Evolutionary conservation across 2,329 filamentous ascomycete species (phyloP).

Genomic region (Hymenoscyphus repandus): DNA sequence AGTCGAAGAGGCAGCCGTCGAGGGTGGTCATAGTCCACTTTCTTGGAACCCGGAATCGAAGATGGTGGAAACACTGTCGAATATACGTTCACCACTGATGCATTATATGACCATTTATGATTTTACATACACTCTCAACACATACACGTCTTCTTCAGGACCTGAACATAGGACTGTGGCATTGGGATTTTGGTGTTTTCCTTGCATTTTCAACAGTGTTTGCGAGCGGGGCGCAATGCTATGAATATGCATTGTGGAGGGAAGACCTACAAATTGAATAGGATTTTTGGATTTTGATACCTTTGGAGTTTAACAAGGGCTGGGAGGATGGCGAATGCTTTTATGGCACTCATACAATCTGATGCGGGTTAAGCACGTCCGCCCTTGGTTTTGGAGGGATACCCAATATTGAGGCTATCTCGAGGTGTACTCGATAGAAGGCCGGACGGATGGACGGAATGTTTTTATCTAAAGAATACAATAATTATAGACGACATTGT

Average conservation of each 20-base stretch:
- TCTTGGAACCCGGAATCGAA: neutral
- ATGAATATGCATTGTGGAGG: conserved; percentile 4
- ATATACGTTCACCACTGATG: conserved; percentile 23
- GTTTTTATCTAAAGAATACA: neutral
- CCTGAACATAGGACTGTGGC: conserved; percentile 12
- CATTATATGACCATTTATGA: conserved; percentile 23
- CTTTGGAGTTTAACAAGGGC: conserved; percentile 22
- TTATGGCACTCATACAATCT: neutral
- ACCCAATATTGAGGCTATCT: neutral
- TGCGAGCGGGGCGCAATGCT: neutral
- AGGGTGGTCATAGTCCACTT: conserved; percentile 21
- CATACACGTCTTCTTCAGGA: conserved; percentile 9
- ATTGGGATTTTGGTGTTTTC: conserved; percentile 3
- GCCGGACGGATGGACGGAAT: neutral
- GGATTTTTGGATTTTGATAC: conserved; percentile 26
- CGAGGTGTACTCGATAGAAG: neutral
- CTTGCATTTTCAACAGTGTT: conserved; percentile 1
- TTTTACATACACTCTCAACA: conserved; percentile 16
- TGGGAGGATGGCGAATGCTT: conserved; percentile 8
- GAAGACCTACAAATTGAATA: conserved; percentile 22
- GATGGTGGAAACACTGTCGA: neutral
- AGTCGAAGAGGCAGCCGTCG: conserved; percentile 28
- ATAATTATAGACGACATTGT: too few relatives aligned
- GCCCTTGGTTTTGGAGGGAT: neutral
- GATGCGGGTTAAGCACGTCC: neutral